Evolutionary conservation across 2,329 filamentous ascomycete genomes (phyloP).

Genomic region (Rachicladosporium sp.): DNA sequence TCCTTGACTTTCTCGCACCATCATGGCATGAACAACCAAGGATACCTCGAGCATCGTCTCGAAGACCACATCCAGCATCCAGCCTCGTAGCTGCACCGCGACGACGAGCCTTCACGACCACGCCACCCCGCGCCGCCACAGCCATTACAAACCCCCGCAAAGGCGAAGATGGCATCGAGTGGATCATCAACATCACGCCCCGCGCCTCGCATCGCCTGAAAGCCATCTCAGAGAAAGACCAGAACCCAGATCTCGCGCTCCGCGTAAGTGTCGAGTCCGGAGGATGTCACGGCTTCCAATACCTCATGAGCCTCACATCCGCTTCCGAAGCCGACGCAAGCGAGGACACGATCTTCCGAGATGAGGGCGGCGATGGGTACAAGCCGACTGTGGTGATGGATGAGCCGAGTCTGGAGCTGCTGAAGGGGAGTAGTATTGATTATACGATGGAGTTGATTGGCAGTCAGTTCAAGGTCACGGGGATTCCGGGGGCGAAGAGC

Average conservation of each 20-base stretch:
- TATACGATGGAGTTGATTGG: constrained; percentile 93
- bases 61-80: neutral
- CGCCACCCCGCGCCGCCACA: constrained; percentile 11
- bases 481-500: constrained; percentile 83
- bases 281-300: constrained; percentile 96
- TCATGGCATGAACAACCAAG: constrained; percentile 13
- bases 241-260: constrained; percentile 71
- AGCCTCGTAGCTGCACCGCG: neutral
- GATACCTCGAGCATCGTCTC: neutral
- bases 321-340: constrained; percentile 48
- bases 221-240: constrained; percentile 42
- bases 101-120: constrained; percentile 9
- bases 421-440: constrained; percentile 91
- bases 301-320: constrained; percentile 74
- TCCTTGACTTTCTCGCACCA: constrained; percentile 24
- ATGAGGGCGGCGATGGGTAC: constrained; percentile 35
- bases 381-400: constrained; percentile 79
- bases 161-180: constrained; percentile 74
- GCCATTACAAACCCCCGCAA: constrained; percentile 56
- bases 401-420: constrained; percentile 68
- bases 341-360: constrained; percentile 80
- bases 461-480: constrained; percentile 90
- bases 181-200: constrained; percentile 72
- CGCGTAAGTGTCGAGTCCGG: constrained; percentile 86
- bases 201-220: constrained; percentile 64